These are phyloP conservation scores for Quillaja saponaria DNA, from an alignment of 306 rosid genomes.

Conservation along the genomic window DNA sequence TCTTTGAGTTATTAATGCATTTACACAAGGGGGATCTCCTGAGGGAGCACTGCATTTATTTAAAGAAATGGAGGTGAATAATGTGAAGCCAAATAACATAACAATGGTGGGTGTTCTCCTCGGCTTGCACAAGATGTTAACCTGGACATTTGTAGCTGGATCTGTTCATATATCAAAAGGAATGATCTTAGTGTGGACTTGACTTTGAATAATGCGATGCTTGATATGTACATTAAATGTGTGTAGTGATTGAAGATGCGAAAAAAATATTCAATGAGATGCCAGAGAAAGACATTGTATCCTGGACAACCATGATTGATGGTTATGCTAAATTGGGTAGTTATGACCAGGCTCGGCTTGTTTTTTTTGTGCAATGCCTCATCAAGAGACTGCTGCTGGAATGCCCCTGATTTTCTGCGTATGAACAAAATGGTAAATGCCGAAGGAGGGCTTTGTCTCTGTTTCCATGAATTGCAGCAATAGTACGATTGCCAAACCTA, in stretches of 20 bases:
- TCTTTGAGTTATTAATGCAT: constrained; percentile 56
- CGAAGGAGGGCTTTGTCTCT: constrained; percentile 62
- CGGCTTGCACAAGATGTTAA: constrained; percentile 55
- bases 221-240: constrained; percentile 66
- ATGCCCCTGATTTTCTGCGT: constrained; percentile 56
- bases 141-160: constrained; percentile 65
- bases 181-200: constrained; percentile 41
- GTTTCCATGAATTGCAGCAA: constrained; percentile 55
- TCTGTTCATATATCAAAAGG: constrained; percentile 51
- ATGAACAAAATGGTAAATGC: constrained; percentile 59
- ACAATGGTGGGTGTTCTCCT: constrained; percentile 62
- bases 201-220: constrained; percentile 62
- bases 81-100: constrained; percentile 54
- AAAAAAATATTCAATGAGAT: constrained; percentile 50
- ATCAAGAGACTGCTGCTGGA: constrained; percentile 64
- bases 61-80: constrained; percentile 47
- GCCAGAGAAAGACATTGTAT: constrained; percentile 63
- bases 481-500: constrained; percentile 45
- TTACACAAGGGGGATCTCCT: constrained; percentile 43
- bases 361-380: constrained; percentile 54
- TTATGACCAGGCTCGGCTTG: constrained; percentile 41
- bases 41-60: constrained; percentile 51
- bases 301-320: constrained; percentile 72
- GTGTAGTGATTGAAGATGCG: constrained; percentile 52
- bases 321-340: constrained; percentile 57